A percentile compares a stretch with the other conserved stretches of the same genome.
phyloP scores from a whole-genome alignment of 208 protist genomes.

The Vickermania spadyakhi region DNA sequence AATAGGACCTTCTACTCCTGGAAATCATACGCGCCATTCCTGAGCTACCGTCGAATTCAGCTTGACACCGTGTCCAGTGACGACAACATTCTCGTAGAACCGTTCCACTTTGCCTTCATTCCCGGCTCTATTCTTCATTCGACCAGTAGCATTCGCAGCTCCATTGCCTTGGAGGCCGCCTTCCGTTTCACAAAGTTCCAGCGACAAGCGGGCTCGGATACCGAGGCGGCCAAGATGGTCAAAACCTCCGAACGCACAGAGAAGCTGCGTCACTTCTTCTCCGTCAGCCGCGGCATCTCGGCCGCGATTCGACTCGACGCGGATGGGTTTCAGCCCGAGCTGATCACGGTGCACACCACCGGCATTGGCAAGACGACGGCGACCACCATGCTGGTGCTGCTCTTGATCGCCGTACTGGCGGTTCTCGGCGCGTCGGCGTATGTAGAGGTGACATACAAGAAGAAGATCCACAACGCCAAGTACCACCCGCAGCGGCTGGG shows the following conservation, averaged over 20 bases:
- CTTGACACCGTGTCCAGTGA: not conserved
- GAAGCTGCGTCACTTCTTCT: slow-evolving; percentile 46
- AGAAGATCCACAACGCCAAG: slow-evolving; percentile 55
- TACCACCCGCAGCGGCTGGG: slow-evolving; percentile 46
- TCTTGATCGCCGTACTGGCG: slow-evolving; percentile 37
- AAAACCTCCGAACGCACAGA: slow-evolving; percentile 31
- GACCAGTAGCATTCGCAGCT: slow-evolving; percentile 43
- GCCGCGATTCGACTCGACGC: slow-evolving; percentile 45
- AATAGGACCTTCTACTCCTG: slow-evolving; percentile 29
- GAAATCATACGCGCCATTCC: slow-evolving; percentile 52
- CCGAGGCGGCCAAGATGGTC: slow-evolving; percentile 13
- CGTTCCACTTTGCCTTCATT: slow-evolving; percentile 77
- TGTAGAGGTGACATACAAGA: slow-evolving; percentile 63
- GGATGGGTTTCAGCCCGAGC: slow-evolving; percentile 32
- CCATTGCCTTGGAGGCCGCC: slow-evolving; percentile 32
- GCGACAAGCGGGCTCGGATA: slow-evolving; percentile 3
- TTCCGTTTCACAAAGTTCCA: slow-evolving; percentile 57
- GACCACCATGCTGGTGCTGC: slow-evolving; percentile 48
- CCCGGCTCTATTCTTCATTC: slow-evolving; percentile 70
- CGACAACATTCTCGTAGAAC: slow-evolving; percentile 14
- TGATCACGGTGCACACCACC: slow-evolving; percentile 12
- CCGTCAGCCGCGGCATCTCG: slow-evolving; percentile 49
- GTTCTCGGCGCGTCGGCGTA: slow-evolving; percentile 43
- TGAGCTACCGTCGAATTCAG: slow-evolving; percentile 61
- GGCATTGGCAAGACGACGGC: slow-evolving; percentile 32